Base-by-base conservation (phyloP, 352 stramenopile species). In the Blastocystis sp. region DNA sequence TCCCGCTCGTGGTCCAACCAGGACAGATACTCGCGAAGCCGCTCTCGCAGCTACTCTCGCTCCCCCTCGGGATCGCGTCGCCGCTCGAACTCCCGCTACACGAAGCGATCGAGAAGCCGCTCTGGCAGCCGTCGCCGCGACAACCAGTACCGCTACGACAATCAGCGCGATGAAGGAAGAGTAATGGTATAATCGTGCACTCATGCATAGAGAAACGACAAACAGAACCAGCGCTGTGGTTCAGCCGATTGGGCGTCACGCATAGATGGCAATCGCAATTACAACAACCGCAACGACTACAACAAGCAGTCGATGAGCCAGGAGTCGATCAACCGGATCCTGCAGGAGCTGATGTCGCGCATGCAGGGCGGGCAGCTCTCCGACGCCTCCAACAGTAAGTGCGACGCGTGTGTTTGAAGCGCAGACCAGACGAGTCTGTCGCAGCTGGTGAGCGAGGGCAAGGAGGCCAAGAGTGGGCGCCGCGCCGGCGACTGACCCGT, bases 381-480 rank as follows among this genome's bases (percentile, higher is more conserved):
- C 1, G 66, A 60, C 24, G 4, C 3, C 19, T 43, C n/a, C 14
- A 43, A 9, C 11, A 63, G 43, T 79, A 19, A 6, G n/a, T 63
- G 57, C 21, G 11, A 2, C 14, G 62, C 6, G 3, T 17, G 62
- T 42, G 4, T 24, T 24, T 45, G 11, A 40, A 21, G 19, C 34
- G 6, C 19, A 79, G 69, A 63, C n/a, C 38, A 79, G 52, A 64
- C 69, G 11, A 64, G 43, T 3, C 60, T 79, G 9, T 79, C 69
- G 14, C 34, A 79, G 52, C n/a, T 79, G 11, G 69, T 64, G n/a
- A 65, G 7, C 43, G 69, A 79, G 52, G 9, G 40, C 7, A 48
- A 62, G 10, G 69, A 79, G 17, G 3, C 69, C 3, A 79, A 19
- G 14, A 14, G 43, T 79, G 24, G 38, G 9, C 40, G 21, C 40